Base-by-base conservation (phyloP, 2,329 filamentous ascomycete species). In the Ambrosiella beaveri region DNA sequence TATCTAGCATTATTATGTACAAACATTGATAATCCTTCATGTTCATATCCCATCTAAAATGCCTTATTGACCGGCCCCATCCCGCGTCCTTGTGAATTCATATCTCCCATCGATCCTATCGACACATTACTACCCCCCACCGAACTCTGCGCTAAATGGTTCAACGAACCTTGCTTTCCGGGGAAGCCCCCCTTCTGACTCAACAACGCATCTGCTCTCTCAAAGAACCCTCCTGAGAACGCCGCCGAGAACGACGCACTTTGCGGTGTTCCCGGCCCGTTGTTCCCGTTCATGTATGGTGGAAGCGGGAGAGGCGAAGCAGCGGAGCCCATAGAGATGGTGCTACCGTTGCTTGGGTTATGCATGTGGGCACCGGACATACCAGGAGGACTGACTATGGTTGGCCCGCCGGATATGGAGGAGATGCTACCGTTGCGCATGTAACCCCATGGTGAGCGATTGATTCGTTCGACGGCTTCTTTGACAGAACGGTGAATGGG, bases 401-500 rank as follows among this genome's bases (percentile, higher is more conserved):
- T 38, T 7, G 64, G 19, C 11, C 41, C 66, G 66, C 56, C 70
- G 61, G 45, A 75, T 49, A 70, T 38, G 15, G 35, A 53, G 3
- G 51, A 15, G 35, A 53, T 17, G 35, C 17, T 35, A n/a, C 37
- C 37, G 51, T 53, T 53, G 17, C 51, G 51, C 51, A 53, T 53
- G 57, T 77, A 73, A 6, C 73, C 70, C 79, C 79, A 82, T 0
- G 78, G 78, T 0, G 78, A 81, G 35, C 74, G 70, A 54, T 74
- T 78, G 63, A 95, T 93, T 53, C 85, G 73, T 57, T 81, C 79
- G 60, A 78, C 85, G 11, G 86, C 87, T 66, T 95, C 87, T 67
- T 90, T 89, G 66, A 93, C 84, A 60, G 81, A 82, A 64, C 82
- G 83, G 66, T 96, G 90, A 51, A 95, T 80, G 1, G 88, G 88